Percentiles rank a stretch among this genome's conserved stretches.
phyloP scores from a whole-genome alignment of 768 basidiomycete species.

The Xerocomellus amylosporus region DNA sequence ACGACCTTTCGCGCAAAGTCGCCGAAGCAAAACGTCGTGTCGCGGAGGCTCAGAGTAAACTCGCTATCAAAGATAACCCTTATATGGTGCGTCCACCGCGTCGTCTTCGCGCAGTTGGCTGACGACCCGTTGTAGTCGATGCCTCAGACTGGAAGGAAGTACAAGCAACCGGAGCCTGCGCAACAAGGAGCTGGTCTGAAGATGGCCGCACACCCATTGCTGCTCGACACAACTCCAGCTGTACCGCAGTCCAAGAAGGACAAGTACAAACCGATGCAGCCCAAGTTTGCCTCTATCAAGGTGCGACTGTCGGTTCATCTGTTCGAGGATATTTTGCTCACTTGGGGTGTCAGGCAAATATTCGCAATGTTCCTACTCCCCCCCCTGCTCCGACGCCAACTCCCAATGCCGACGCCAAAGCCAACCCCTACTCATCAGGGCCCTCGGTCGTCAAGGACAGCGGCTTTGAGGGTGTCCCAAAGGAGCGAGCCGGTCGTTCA shows the following conservation, averaged over 20 bases:
- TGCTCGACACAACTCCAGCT: conserved; percentile 59
- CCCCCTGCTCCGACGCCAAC: conserved; percentile 39
- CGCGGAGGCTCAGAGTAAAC: conserved; percentile 74
- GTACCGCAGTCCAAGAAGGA: conserved; percentile 80
- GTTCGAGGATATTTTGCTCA: background rate
- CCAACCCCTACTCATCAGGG: conserved; percentile 77
- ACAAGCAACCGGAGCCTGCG: conserved; percentile 54
- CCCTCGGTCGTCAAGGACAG: conserved; percentile 49
- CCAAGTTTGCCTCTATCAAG: conserved; percentile 96
- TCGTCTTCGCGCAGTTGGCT: background rate
- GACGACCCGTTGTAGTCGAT: conserved; percentile 40
- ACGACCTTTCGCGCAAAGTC: conserved; percentile 67
- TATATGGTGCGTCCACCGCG: conserved; percentile 65
- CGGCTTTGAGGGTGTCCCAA: conserved; percentile 71
- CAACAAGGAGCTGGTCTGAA: conserved; percentile 83
- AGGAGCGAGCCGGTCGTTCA: conserved; percentile 62
- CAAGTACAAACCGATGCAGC: conserved; percentile 97
- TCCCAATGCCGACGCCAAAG: conserved; percentile 40
- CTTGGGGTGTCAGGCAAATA: conserved; percentile 56
- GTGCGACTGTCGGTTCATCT: conserved; percentile 35
- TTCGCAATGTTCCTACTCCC: conserved; percentile 69
- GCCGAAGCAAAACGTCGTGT: conserved; percentile 87
- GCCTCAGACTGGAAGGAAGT: conserved; percentile 54
- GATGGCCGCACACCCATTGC: conserved; percentile 86
- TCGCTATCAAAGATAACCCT: conserved; percentile 76